These are phyloP conservation scores for Ochromonadaceae sp. DNA, from an alignment of 352 stramenopile genomes.

Conservation along the genomic window DNA sequence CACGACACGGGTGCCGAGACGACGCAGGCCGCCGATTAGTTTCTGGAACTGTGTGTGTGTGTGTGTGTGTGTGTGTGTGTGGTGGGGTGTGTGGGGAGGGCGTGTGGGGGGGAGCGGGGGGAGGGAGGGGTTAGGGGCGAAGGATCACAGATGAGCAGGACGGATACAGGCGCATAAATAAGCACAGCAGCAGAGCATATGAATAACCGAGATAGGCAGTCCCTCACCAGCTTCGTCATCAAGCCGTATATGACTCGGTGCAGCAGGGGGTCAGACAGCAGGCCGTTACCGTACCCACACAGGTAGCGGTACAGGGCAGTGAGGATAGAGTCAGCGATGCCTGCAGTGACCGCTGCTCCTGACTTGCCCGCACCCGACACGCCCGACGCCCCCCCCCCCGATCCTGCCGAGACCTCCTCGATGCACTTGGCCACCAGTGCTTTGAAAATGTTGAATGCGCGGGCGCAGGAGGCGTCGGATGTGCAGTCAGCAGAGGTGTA, in stretches of 20 bases:
- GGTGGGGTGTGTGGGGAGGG: neutral
- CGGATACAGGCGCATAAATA: too few species aligned
- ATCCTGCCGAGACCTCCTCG: conserved; percentile 13
- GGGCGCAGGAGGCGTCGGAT: neutral
- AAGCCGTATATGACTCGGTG: conserved; percentile 77
- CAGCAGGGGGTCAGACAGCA: conserved; percentile 83
- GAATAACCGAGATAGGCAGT: too few species aligned
- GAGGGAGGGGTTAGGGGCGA: conserved; percentile 35
- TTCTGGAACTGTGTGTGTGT: conserved; percentile 48
- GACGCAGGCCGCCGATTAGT: conserved; percentile 77
- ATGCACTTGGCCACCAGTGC: neutral
- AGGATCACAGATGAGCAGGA: too few species aligned
- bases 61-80: too few species aligned
- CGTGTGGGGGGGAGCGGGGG: conserved; percentile 4
- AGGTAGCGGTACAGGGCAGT: conserved; percentile 21
- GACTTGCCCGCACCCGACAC: neutral
- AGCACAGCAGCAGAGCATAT: too few species aligned
- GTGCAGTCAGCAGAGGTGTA: too few species aligned
- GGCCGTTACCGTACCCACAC: conserved; percentile 41
- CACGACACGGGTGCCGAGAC: conserved; percentile 81
- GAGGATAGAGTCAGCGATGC: conserved; percentile 86
- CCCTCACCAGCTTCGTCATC: conserved; percentile 88
- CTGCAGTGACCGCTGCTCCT: conserved; percentile 26
- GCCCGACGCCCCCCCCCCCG: neutral
- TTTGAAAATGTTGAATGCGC: conserved; percentile 13